phyloP scores from a whole-genome alignment of 345 rosid genomes.

The Populus ilicifolia region DNA sequence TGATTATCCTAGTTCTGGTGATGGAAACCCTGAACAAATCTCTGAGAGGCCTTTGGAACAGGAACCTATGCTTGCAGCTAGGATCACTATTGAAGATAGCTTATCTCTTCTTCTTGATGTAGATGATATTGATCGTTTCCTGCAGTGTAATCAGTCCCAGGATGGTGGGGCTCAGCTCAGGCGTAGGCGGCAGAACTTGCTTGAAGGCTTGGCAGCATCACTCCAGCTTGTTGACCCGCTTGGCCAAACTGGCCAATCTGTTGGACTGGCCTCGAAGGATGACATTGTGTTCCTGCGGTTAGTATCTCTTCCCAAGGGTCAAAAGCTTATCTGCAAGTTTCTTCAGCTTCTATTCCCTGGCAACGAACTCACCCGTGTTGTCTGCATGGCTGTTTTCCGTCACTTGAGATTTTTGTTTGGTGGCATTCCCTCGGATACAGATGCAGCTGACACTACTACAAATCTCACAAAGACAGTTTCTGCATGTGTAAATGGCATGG shows the following conservation, averaged over 20 bases:
- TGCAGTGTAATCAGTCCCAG: conserved; percentile 65
- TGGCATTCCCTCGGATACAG: conserved; percentile 55
- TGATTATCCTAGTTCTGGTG: conserved; percentile 51
- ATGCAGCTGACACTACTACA: conserved; percentile 58
- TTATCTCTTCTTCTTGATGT: conserved; percentile 70
- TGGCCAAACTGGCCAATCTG: conserved; percentile 48
- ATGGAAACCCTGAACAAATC: conserved; percentile 55
- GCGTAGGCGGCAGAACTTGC: conserved; percentile 62
- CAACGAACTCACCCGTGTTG: conserved; percentile 73
- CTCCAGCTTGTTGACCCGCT: conserved; percentile 95
- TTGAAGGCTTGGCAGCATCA: conserved; percentile 82
- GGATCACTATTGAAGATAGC: conserved; percentile 83
- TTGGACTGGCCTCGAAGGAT: conserved; percentile 55
- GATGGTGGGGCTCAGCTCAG: conserved; percentile 80
- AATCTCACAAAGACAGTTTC: conserved; percentile 65
- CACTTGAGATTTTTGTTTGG: conserved; percentile 90
- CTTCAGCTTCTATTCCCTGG: conserved; percentile 81
- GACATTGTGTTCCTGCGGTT: conserved; percentile 78
- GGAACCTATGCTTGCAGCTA: conserved; percentile 97
- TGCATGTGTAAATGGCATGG: conserved; percentile 68
- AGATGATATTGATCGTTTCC: conserved; percentile 77
- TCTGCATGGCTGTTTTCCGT: conserved; percentile 90
- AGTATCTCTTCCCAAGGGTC: conserved; percentile 79
- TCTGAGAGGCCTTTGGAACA: conserved; percentile 77
- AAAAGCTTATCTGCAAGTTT: conserved; percentile 59